Conservation (phyloP, 1,139 yeast species). For the Saccharomyces hybrid region DNA sequence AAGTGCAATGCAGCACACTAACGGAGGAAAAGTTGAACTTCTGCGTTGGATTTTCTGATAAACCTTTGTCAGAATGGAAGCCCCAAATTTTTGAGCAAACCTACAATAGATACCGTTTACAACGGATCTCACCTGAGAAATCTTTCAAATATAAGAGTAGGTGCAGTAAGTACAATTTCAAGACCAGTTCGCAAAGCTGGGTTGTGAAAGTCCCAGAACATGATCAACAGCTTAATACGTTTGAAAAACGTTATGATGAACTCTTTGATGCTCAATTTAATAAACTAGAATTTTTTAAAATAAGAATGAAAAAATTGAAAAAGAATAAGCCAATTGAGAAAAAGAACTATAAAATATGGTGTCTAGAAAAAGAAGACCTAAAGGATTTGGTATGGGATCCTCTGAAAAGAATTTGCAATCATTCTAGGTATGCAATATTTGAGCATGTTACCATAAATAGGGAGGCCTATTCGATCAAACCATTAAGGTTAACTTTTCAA, state of each 20-base stretch:
- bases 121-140: not conserved
- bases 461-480: not conserved
- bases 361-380: constrained; percentile 9
- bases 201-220: not conserved
- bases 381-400: constrained; percentile 20
- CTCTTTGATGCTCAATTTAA: constrained; percentile 15
- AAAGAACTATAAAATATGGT: constrained; percentile 11
- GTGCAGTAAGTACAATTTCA: not conserved
- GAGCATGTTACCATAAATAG: not conserved
- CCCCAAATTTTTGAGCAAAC: not conserved
- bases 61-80: not conserved
- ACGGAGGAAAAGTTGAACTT: not conserved
- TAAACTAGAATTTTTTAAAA: constrained; percentile 16
- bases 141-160: not conserved
- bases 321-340: not conserved
- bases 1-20: not conserved
- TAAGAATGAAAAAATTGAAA: constrained; percentile 1
- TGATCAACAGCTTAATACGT: not conserved
- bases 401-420: constrained; percentile 5
- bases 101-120: not conserved
- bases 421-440: not conserved
- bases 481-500: constrained; percentile 3
- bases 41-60: not conserved
- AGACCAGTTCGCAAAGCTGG: not conserved
- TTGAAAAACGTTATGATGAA: not conserved